Evolutionary conservation across 1,284 basidiomycete species (phyloP).

Genomic region (Meira nashicola): DNA sequence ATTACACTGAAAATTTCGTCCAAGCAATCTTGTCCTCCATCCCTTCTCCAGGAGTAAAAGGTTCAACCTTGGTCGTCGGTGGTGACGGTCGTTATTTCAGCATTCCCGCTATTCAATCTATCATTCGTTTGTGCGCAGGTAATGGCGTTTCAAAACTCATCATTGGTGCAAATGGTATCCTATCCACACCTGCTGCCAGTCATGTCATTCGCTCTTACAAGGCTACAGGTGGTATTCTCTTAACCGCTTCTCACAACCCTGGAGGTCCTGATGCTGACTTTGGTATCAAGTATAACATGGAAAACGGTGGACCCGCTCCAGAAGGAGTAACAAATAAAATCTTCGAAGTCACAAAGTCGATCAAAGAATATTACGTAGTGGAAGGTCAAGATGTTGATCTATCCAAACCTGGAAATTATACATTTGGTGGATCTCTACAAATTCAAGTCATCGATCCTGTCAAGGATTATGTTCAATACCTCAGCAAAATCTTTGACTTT

Average conservation of each 20-base stretch:
- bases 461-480: constrained; percentile 75
- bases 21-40: constrained; percentile 92
- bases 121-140: constrained; percentile 83
- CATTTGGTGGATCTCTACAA: constrained; percentile 65
- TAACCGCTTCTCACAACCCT: constrained; percentile 97
- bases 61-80: constrained; percentile 83
- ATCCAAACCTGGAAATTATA: constrained; percentile 72
- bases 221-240: constrained; percentile 90
- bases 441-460: constrained; percentile 94
- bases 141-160: constrained; percentile 58
- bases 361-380: constrained; percentile 78
- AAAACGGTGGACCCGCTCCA: constrained; percentile 93
- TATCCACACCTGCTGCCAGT: constrained; percentile 94
- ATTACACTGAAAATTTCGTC: constrained; percentile 99
- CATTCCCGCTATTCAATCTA: constrained; percentile 81
- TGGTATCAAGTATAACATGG: constrained; percentile 98
- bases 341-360: constrained; percentile 81
- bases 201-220: constrained; percentile 93
- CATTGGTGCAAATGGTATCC: constrained; percentile 68
- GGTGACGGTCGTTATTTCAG: constrained; percentile 95
- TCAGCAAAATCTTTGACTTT: constrained; percentile 92
- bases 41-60: constrained; percentile 62
- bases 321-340: constrained; percentile 92
- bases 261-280: constrained; percentile 96
- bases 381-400: constrained; percentile 75